Evolutionary conservation across 2,329 filamentous ascomycete genomes (phyloP).

Genomic region (Cladophialophora carrionii): DNA sequence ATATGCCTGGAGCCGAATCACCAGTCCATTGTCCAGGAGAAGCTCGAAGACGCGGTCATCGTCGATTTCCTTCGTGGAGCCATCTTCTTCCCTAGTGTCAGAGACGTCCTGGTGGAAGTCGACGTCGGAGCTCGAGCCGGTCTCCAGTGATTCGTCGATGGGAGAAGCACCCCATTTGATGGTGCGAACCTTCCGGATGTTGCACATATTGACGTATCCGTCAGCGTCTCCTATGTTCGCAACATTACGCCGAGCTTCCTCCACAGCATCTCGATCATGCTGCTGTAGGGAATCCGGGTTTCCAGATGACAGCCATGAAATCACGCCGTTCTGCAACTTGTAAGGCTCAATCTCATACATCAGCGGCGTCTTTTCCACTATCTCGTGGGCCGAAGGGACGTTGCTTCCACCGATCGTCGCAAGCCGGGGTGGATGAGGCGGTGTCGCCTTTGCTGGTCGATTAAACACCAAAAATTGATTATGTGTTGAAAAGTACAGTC

Average conservation of each 20-base stretch:
- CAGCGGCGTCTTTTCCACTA: conserved; percentile 61
- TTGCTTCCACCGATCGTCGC: conserved; percentile 48
- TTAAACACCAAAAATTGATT: conserved; percentile 67
- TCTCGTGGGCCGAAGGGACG: conserved; percentile 59
- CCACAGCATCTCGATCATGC: conserved; percentile 62
- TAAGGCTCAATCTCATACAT: conserved; percentile 67
- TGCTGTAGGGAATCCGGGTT: conserved; percentile 52
- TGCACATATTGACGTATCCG: conserved; percentile 65
- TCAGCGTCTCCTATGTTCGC: conserved; percentile 64
- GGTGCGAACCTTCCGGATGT: conserved; percentile 61
- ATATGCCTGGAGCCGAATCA: conserved; percentile 64
- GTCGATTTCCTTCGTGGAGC: conserved; percentile 57
- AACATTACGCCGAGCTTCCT: conserved; percentile 62
- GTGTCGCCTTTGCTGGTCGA: conserved; percentile 61
- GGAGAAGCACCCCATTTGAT: conserved; percentile 56
- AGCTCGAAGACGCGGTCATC: conserved; percentile 65
- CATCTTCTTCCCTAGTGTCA: conserved; percentile 57
- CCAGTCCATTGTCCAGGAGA: conserved; percentile 62
- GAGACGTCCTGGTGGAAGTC: conserved; percentile 57
- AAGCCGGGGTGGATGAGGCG: conserved; percentile 62
- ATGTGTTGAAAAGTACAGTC: conserved; percentile 67
- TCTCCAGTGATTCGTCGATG: conserved; percentile 57
- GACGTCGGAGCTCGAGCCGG: conserved; percentile 59
- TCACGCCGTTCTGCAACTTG: conserved; percentile 56
- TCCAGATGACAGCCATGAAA: conserved; percentile 60